phyloP scores from a whole-genome alignment of 176 grass and related monocot genomes.

The Triticum timopheevii region DNA sequence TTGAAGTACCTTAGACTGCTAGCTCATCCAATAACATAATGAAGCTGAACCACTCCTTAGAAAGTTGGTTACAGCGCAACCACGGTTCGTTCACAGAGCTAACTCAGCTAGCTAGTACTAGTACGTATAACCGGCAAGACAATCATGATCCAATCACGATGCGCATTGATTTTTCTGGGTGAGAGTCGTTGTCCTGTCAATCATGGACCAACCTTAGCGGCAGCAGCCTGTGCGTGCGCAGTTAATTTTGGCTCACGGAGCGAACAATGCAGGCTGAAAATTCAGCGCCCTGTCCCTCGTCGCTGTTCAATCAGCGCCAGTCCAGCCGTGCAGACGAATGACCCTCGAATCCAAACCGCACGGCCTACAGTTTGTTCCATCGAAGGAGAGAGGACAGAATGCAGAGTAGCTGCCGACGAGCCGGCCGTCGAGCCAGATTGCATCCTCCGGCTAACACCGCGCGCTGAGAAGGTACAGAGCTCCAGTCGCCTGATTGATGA shows the following conservation, averaged over 20 bases:
- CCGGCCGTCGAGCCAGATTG: neutral
- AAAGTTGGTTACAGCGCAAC: neutral
- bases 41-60: neutral
- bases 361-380: conserved; percentile 14
- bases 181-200: conserved; percentile 18
- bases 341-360: conserved; percentile 23
- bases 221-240: neutral
- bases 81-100: neutral
- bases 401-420: neutral
- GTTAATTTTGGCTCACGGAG: conserved; percentile 17
- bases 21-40: neutral
- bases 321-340: neutral
- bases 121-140: neutral
- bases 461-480: neutral
- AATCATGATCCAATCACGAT: conserved; percentile 17
- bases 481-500: neutral
- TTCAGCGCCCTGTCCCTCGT: conserved; percentile 15
- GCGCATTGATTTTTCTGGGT: conserved; percentile 14
- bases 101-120: neutral
- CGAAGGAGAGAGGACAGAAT: neutral
- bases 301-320: conserved; percentile 11
- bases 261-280: conserved; percentile 1
- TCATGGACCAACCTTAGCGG: neutral
- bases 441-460: neutral
- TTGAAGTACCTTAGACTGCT: neutral